A percentile compares a stretch with the other conserved stretches of the same genome.
These are phyloP conservation scores for Asterophora lycoperdoides DNA, from an alignment of 768 basidiomycete species.

Conservation along the genomic window DNA sequence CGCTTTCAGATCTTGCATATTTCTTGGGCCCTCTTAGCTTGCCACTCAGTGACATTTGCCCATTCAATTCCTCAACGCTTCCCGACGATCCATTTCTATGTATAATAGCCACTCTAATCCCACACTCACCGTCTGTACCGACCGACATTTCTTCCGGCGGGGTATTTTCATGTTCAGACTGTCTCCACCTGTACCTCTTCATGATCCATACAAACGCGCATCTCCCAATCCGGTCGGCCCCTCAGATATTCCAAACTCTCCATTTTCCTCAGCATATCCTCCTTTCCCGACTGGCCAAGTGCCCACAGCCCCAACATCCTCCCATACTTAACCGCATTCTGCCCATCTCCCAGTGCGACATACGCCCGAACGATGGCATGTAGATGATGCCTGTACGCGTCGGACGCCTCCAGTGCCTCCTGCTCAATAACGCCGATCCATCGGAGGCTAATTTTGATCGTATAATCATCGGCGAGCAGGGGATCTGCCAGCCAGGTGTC, in stretches of 20 bases:
- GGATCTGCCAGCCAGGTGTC: conserved; percentile 15
- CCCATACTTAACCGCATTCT: conserved; percentile 16
- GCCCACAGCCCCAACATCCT: conserved; percentile 13
- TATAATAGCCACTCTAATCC: too few relatives aligned
- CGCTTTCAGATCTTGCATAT: neutral
- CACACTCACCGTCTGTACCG: too few relatives aligned
- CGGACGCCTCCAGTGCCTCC: conserved; percentile 17
- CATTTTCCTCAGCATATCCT: conserved; percentile 11
- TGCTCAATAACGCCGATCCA: conserved; percentile 17
- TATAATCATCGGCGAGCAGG: conserved; percentile 15
- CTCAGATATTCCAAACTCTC: conserved; percentile 10
- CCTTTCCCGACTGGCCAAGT: conserved; percentile 13
- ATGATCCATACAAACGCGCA: conserved; percentile 3
- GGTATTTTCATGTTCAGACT: neutral
- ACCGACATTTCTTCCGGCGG: too few relatives aligned
- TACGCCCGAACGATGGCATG: conserved; percentile 17
- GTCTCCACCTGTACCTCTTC: neutral
- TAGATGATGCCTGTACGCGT: conserved; percentile 15
- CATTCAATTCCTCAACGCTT: too few relatives aligned
- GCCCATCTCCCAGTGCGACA: conserved; percentile 14
- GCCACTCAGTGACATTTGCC: too few relatives aligned
- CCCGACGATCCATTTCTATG: too few relatives aligned
- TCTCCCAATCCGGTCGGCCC: conserved; percentile 9
- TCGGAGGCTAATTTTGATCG: conserved; percentile 16
- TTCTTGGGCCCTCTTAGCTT: neutral